These are phyloP conservation scores for Aureobasidium sp. DNA, from an alignment of 2,329 filamentous ascomycete genomes.

Conservation along the genomic window DNA sequence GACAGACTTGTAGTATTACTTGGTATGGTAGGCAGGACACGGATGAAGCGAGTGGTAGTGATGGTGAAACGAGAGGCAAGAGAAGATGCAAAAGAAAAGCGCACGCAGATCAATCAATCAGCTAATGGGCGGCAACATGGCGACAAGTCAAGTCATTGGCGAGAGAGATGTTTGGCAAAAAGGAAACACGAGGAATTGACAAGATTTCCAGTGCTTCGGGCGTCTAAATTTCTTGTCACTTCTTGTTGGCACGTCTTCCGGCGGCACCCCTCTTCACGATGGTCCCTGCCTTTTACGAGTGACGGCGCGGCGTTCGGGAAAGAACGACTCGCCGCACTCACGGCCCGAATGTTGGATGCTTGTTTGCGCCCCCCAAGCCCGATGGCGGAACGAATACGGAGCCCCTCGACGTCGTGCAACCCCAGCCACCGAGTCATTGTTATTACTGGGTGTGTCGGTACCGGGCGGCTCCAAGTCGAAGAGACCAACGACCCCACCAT, in stretches of 20 bases:
- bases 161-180: not conserved
- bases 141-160: not conserved
- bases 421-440: not conserved
- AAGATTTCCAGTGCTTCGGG: not conserved
- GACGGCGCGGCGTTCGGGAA: constrained; percentile 4
- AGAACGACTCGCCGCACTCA: not conserved
- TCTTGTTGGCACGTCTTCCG: not conserved
- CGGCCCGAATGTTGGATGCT: constrained; percentile 5
- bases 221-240: constrained; percentile 4
- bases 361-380: not conserved
- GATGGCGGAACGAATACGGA: not conserved
- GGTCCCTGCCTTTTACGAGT: not conserved
- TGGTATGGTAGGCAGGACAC: not conserved
- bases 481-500: constrained; percentile 4
- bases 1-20: not conserved
- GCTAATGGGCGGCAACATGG: constrained; percentile 8
- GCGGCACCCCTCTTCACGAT: not conserved
- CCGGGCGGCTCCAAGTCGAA: not conserved
- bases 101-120: constrained; percentile 3
- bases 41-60: not conserved
- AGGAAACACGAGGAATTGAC: constrained; percentile 3
- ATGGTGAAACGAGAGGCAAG: not conserved
- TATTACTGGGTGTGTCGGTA: not conserved
- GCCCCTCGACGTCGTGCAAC: not conserved
- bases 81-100: not conserved